Conservation (phyloP, 2,329 filamentous ascomycete genomes). For the Cladophialophora psammophila region DNA sequence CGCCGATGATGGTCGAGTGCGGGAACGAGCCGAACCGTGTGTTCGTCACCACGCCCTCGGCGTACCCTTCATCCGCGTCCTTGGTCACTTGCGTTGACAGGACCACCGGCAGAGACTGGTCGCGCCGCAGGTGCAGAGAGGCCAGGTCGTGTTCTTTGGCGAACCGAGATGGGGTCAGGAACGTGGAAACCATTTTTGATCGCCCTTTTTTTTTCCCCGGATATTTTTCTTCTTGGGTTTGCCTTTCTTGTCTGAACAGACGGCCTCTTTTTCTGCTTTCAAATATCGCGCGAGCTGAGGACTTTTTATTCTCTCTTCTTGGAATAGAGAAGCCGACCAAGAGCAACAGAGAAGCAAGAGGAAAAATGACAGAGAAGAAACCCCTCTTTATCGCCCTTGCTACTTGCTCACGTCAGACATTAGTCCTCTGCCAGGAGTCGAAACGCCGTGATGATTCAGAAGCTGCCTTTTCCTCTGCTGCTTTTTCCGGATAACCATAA, state of each 20-base stretch:
- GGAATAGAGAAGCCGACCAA: not conserved
- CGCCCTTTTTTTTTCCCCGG: not conserved
- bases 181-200: slow-evolving; percentile 54
- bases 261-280: not conserved
- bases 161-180: slow-evolving; percentile 72
- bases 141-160: slow-evolving; percentile 74
- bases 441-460: no score
- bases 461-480: no score
- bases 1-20: slow-evolving; percentile 75
- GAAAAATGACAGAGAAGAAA: no score
- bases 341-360: no score
- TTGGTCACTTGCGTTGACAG: slow-evolving; percentile 63
- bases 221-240: not conserved
- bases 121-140: slow-evolving; percentile 86
- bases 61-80: slow-evolving; percentile 73
- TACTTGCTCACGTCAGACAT: no score
- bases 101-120: slow-evolving; percentile 79
- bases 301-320: not conserved
- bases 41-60: slow-evolving; percentile 81
- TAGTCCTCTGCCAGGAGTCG: no score
- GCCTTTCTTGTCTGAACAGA: not conserved
- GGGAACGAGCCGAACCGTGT: slow-evolving; percentile 93
- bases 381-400: no score
- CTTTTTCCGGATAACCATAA: no score
- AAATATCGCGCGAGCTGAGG: not conserved